Percentiles rank a stretch among this genome's conserved stretches.
These are phyloP conservation scores for Dendrobium huoshanense DNA, from an alignment of 106 monocot species.

Conservation along the genomic window DNA sequence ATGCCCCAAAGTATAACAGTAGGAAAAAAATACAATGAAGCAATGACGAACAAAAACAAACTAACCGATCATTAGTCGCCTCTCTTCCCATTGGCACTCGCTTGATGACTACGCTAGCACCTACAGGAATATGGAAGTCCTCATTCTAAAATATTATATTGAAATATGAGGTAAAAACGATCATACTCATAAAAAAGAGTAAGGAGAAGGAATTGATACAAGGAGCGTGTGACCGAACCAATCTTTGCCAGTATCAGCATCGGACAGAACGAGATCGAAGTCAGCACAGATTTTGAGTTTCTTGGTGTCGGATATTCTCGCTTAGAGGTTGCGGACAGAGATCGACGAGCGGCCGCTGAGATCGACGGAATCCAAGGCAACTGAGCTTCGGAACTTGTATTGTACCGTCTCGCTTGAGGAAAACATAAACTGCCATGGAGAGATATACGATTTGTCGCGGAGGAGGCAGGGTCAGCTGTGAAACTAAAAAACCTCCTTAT, in stretches of 20 bases:
- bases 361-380: constrained; percentile 36
- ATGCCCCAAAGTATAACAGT: constrained; percentile 1
- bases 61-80: constrained; percentile 16
- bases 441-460: no score
- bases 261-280: constrained; percentile 53
- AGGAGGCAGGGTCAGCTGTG: no score
- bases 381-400: constrained; percentile 52
- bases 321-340: constrained; percentile 41
- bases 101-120: constrained; percentile 48
- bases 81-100: constrained; percentile 32
- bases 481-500: no score
- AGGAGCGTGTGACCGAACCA: not conserved
- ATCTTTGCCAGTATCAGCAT: constrained; percentile 32
- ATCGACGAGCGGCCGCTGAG: constrained; percentile 43
- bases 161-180: not conserved
- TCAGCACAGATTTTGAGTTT: constrained; percentile 31
- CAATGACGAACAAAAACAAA: not conserved
- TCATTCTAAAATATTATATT: constrained; percentile 37
- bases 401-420: constrained; percentile 28
- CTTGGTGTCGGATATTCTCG: constrained; percentile 25
- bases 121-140: constrained; percentile 28
- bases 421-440: not conserved
- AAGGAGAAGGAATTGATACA: not conserved
- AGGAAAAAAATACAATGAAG: not conserved
- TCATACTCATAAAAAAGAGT: not conserved